Evolutionary conservation across 371 early-diverging fungal genomes (phyloP).

Genomic region (Basidiobolus meristosporus): DNA sequence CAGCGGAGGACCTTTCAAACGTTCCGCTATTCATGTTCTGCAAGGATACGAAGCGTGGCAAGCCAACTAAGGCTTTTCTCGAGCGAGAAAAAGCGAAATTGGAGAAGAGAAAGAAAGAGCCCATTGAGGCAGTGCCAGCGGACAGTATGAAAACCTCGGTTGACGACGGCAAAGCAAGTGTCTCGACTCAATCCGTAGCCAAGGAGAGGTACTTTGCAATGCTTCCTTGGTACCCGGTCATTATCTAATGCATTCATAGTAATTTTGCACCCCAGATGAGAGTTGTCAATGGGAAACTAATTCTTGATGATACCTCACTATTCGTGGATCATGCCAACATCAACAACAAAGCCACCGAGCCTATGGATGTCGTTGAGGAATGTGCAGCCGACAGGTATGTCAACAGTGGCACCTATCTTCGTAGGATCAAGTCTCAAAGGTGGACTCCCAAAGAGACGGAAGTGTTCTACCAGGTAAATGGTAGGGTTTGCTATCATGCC

Average conservation of each 20-base stretch:
- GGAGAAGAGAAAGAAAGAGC: too few species aligned
- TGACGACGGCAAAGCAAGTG: too few species aligned
- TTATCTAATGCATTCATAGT: too few species aligned
- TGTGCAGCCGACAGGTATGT: constrained; percentile 14
- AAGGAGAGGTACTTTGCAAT: too few species aligned
- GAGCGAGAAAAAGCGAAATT: too few species aligned
- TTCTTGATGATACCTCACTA: constrained; percentile 25
- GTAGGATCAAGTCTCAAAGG: constrained; percentile 6
- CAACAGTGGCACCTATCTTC: constrained; percentile 23
- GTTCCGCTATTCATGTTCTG: not conserved
- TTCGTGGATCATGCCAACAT: constrained; percentile 8
- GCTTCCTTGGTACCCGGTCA: too few species aligned
- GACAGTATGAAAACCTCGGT: too few species aligned
- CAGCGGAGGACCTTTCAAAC: too few species aligned
- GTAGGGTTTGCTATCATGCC: too few species aligned
- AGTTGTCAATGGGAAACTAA: constrained; percentile 28
- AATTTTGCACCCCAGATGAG: constrained; percentile 23
- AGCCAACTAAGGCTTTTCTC: not conserved
- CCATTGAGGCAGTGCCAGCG: too few species aligned
- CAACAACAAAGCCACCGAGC: not conserved
- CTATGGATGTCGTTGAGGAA: constrained; percentile 35
- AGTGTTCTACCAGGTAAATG: constrained; percentile 27
- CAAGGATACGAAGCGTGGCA: not conserved
- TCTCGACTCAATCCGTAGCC: too few species aligned
- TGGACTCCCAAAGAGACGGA: constrained; percentile 29